Evolutionary conservation across 176 grass and related monocot species (phyloP), one percentile per base, ranked within the genome.

Genomic region (Zoysia pacifica): DNA sequence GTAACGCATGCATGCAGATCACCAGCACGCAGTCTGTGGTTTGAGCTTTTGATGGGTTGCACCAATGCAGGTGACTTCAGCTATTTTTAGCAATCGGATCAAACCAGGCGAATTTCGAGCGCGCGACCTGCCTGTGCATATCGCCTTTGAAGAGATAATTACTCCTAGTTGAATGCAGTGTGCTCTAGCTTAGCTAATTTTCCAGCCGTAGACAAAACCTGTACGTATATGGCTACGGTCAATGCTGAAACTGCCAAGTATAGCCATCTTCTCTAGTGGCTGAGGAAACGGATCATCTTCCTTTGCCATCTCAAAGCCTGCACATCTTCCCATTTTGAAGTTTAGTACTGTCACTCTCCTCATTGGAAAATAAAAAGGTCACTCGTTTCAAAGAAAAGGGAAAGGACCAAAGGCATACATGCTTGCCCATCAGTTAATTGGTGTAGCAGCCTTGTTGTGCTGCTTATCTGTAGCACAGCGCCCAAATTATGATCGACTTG

Each of bases 1-100:
- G 78, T 54, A 81, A 42, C 20, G 54, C 72, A 81, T 28, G 28
- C 28, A 28, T 70, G 78, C 74, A 44, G 79, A 66, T 46, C 42
- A 35, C 36, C 74, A 59, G 10, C 28, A 28, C 28, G 28, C 28
- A 28, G 28, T 28, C 28, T 28, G 28, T 28, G 28, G 28, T 28
- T 55, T 14, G 50, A 48, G 50, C 28, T 28, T 28, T 28, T 28
- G 28, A 28, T 28, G 28, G 28, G 28, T 28, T 28, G 28, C 28
- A 28, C 58, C 20, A 35, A 62, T 18, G 44, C 2, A 16, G 3
- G 11, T 42, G 79, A 63, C 41, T 35, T 77, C 28, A 60, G 28
- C 28, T 28, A 28, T 28, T 28, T 28, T 28, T 28, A 28, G 28
- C 28, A 0, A 54, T 6, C 46, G 5, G 37, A n/a, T 12, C 8